Evolutionary conservation across 2,329 filamentous ascomycete species (phyloP), one percentile per base, ranked within the genome.

Genomic region (Xylaria digitata): DNA sequence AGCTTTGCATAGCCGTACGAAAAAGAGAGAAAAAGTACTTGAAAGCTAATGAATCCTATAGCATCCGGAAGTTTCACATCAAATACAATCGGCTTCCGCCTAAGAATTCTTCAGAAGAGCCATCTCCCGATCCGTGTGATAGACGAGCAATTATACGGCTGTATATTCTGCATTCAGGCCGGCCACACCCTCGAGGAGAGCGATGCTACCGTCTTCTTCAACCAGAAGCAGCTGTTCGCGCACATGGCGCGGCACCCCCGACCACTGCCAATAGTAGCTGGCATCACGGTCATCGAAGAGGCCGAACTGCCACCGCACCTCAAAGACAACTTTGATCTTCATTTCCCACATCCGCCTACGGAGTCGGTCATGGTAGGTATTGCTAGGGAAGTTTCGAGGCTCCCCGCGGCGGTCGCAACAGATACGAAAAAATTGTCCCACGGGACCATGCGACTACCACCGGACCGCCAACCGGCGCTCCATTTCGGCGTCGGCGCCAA

Each of bases 131-230:
- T 84, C 5, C 82, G 81, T 61, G 78, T 83, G 15, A 77, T 83
- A 17, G 85, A 87, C 49, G 85, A 87, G 66, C 80, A 84, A 58
- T 73, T 86, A 50, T 88, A 86, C 71, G 85, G 79, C 2, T 88
- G 86, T 67, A 69, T 86, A 0, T 87, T 88, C 71, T 88, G 86
- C 72, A 77, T 86, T 3, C 80, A 83, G 5, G 67, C 78, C 19
- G 84, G 84, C 0, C 78, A 74, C n/a, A 87, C 85, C 0, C 74
- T 82, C 2, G 83, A 87, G 55, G 81, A 84, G 62, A 84, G 83
- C 70, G 86, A 88, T 54, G 82, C 86, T 2, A 88, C 86, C 0
- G 83, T 88, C 8, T 88, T 88, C 74, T 85, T 86, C 73, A 83
- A 75, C 52, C 83, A 85, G 54, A 82, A 81, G 65, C 80, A 85